phyloP scores from a whole-genome alignment of 176 grass and related monocot genomes.

The Oryza meyeriana region DNA sequence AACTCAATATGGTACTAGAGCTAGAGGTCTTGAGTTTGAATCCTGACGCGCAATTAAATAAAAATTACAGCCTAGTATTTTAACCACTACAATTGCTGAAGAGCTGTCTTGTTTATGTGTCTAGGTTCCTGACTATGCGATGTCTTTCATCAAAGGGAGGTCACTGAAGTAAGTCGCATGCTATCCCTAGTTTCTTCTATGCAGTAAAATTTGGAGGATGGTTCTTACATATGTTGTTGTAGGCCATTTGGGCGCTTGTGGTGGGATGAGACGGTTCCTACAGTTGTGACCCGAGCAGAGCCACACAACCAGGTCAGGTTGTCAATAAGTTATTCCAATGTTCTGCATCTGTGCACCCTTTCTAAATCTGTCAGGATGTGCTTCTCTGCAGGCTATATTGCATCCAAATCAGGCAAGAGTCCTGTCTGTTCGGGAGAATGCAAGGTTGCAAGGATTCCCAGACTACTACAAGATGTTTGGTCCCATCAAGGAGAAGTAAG shows the following conservation, averaged over 20 bases:
- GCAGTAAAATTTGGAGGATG: neutral
- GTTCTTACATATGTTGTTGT: neutral
- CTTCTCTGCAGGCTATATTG: constrained; percentile 44
- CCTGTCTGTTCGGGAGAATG: constrained; percentile 69
- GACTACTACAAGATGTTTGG: constrained; percentile 67
- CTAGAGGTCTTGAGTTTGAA: no score
- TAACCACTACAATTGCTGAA: neutral
- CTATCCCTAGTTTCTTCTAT: neutral
- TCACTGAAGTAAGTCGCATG: constrained; percentile 52
- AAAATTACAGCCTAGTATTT: neutral
- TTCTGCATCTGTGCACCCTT: neutral
- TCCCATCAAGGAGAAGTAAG: constrained; percentile 60
- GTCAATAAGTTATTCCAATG: neutral
- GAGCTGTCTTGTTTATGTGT: neutral
- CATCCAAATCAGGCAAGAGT: constrained; percentile 73
- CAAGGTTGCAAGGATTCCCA: constrained; percentile 74
- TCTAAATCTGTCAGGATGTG: neutral
- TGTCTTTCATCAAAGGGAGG: constrained; percentile 66
- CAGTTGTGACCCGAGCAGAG: constrained; percentile 76
- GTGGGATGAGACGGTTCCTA: constrained; percentile 94
- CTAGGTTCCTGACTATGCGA: constrained; percentile 81
- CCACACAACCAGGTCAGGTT: constrained; percentile 70
- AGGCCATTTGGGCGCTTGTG: constrained; percentile 88
- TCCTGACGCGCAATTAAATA: no score
- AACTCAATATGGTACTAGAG: no score